Base-by-base conservation (phyloP, 768 basidiomycete genomes). In the Suillus subaureus region DNA sequence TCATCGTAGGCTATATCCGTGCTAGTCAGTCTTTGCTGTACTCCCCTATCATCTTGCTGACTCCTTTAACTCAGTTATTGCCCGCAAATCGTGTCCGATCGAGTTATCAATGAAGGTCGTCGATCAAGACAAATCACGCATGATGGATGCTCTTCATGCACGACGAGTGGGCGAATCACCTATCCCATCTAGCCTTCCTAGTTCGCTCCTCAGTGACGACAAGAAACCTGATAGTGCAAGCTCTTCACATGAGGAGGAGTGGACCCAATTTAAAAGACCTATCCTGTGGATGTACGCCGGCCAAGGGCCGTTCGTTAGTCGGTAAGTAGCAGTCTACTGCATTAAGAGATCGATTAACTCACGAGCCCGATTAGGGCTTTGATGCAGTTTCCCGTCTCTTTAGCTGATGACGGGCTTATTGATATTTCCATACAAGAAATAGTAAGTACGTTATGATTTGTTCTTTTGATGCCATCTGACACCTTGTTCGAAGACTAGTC, bases 341-440 rank as follows among this genome's bases (percentile, higher is more conserved):
- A 28, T 60, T 4, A 31, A 52, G 21, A 26, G 64, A 26, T 65
- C 55, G 65, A 33, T 23, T 39, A 21, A 15, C 62, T 68, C 61
- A 64, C 61, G 63, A 23, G 63, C n/a, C 45, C 37, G 47, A 16
- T 66, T 61, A 90, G 90, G 21, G 89, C 91, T 64, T 81, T 90
- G 43, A 89, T 94, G 89, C 87, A 92, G 31, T 96, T 94, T 72
- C 94, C 93, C 0, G 88, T 92, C 4, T 92, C 92, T 26, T 74
- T 89, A 60, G 90, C 92, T 0, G 86, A 91, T 66, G 92, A 96
- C 71, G 92, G 93, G 0, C 75, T 88, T 37, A 87, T 95, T 61
- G 93, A 94, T 70, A 75, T 95, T 51, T 83, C 85, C 51, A 81
- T 84, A 45, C 88, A 93, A 80, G 83, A 86, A 63, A 68, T 81